Evolutionary conservation across 768 basidiomycete species (phyloP).

Genomic region (Plicaturopsis crispa): DNA sequence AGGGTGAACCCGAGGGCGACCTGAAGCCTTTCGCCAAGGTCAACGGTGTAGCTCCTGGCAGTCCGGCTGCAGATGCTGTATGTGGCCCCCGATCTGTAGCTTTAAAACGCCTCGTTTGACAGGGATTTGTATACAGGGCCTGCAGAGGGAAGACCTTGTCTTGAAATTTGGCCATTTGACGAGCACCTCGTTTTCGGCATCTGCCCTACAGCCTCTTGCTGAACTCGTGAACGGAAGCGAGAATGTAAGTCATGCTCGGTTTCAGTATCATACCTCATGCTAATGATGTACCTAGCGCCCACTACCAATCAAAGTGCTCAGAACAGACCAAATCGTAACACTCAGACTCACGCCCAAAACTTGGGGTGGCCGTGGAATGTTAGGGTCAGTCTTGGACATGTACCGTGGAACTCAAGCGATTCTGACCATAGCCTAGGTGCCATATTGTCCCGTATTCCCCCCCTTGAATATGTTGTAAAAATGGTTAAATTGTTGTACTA

Average conservation of each 20-base stretch:
- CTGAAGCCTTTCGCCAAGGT: conserved; percentile 69
- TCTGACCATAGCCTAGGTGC: conserved; percentile 32
- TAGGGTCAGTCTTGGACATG: conserved; percentile 52
- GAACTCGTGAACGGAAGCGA: conserved; percentile 71
- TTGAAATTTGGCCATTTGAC: conserved; percentile 66
- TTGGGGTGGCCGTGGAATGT: conserved; percentile 83
- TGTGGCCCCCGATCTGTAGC: conserved; percentile 14
- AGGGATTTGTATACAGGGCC: conserved; percentile 38
- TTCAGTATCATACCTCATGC: not conserved
- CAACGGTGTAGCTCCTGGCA: conserved; percentile 68
- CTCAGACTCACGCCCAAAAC: conserved; percentile 60
- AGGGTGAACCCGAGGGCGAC: conserved; percentile 10
- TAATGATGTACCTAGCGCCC: conserved; percentile 35
- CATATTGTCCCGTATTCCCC: conserved; percentile 49
- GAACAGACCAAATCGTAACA: conserved; percentile 35
- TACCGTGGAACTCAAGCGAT: not conserved
- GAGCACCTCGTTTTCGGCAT: conserved; percentile 38
- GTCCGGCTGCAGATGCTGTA: conserved; percentile 83
- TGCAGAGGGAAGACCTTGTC: conserved; percentile 63
- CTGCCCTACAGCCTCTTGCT: conserved; percentile 62
- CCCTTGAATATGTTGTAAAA: too few species aligned
- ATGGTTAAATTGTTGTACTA: too few species aligned
- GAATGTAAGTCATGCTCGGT: conserved; percentile 44
- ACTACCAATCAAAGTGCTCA: conserved; percentile 50
- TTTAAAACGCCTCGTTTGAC: conserved; percentile 1